Base-by-base conservation (phyloP, 257 asterid genomes). In the Pogostemon cablin region DNA sequence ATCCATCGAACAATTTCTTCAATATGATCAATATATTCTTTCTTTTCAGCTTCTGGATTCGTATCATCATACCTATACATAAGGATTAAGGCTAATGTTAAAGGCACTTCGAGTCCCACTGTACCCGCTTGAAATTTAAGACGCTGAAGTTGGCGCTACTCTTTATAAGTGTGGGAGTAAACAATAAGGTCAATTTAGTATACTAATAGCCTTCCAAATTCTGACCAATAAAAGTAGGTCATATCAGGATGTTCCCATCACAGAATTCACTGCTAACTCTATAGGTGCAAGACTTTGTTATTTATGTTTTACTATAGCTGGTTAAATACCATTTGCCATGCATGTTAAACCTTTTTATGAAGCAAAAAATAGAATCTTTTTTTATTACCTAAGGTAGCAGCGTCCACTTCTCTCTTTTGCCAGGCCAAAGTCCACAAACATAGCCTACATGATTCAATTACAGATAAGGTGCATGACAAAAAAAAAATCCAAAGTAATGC, bases 11-110 rank as follows among this genome's bases (percentile, higher is more conserved):
- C 99, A 78, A 93, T 91, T 80, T 93, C 98, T 84, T 85, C 81
- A 50, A 91, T 93, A 67, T 91, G 98, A 78, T 93, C 89, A 3
- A 93, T 93, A 64, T 93, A 93, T 81, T 93, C 99, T 69, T 86
- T 86, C 81, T 91, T 93, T 75, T 91, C 99, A 73, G 99, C 99
- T 83, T 93, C 98, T 11, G 98, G 98, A 71, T 95, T 95, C 72
- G 99, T 95, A 73, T 95, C 98, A 80, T 95, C 99, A 73, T 71
- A 95, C 80, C 98, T 95, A 76, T 48, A 71, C 43, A 43, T 62
- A 47, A 62, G 64, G 71, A 69, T 25, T 4, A 67, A 55, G 11
- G 9, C 68, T 66, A 73, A 15, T 15, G 15, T 15, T 15, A 15
- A 15, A 15, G 15, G 15, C 15, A 15, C 15, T 15, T 15, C 15